Evolutionary conservation across 345 rosid species (phyloP).

Genomic region (Eutrema japonicum): DNA sequence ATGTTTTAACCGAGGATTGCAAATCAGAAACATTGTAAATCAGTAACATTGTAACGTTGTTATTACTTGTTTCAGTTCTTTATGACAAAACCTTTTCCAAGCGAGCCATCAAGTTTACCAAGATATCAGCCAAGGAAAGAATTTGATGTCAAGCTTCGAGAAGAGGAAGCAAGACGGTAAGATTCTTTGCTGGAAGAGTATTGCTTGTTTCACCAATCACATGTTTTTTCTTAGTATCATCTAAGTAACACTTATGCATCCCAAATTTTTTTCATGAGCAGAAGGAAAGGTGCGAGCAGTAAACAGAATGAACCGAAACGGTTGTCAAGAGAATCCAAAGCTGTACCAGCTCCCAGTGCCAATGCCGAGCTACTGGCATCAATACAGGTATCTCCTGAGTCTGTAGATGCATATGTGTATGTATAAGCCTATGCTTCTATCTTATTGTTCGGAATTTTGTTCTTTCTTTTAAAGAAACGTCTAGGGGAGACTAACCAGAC

Average conservation of each 20-base stretch:
- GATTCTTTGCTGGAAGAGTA: conserved; percentile 1
- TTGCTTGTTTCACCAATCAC: neutral
- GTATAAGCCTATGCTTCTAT: conserved; percentile 18
- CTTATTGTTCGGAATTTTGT: conserved; percentile 16
- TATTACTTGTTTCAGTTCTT: conserved; percentile 50
- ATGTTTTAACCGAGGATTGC: neutral
- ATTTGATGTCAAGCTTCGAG: conserved; percentile 59
- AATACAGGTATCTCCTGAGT: conserved; percentile 48
- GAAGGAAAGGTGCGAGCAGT: conserved; percentile 50
- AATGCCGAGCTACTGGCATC: conserved; percentile 58
- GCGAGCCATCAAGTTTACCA: conserved; percentile 68
- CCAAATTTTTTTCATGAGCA: conserved; percentile 31
- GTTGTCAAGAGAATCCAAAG: conserved; percentile 52
- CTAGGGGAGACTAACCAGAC: conserved; percentile 49
- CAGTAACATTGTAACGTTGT: neutral
- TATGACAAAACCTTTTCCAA: conserved; percentile 58
- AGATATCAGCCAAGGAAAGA: conserved; percentile 69
- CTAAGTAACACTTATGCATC: conserved; percentile 8
- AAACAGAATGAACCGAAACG: conserved; percentile 53
- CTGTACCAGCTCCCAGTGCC: conserved; percentile 59
- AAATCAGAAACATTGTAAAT: no score
- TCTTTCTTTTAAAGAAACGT: conserved; percentile 52
- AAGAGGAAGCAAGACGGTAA: conserved; percentile 64
- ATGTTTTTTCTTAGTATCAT: conserved; percentile 9
- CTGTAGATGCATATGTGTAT: conserved; percentile 1